phyloP scores from a whole-genome alignment of 768 basidiomycete species.

The Candolleomyces aberdarensis region DNA sequence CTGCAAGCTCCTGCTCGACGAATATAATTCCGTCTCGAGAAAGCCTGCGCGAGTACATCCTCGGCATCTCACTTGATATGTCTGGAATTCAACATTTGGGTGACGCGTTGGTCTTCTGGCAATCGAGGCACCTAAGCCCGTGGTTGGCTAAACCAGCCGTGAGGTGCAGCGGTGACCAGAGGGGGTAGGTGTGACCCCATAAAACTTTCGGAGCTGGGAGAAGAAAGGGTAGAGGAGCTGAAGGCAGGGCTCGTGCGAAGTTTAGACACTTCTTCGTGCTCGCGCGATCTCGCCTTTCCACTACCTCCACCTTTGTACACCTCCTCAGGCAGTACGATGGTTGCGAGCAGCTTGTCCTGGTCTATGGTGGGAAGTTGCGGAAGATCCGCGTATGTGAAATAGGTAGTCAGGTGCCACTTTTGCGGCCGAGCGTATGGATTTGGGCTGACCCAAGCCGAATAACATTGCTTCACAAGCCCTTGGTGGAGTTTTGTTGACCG shows the following conservation, averaged over 20 bases:
- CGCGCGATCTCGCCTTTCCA: constrained; percentile 40
- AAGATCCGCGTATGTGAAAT: constrained; percentile 49
- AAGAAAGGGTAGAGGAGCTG: too few relatives aligned
- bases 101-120: too few relatives aligned
- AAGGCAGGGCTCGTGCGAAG: neutral
- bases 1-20: neutral
- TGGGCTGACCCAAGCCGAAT: constrained; percentile 58
- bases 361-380: constrained; percentile 45
- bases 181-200: too few relatives aligned
- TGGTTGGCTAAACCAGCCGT: too few relatives aligned
- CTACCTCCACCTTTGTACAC: constrained; percentile 48
- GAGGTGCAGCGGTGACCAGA: constrained; percentile 21
- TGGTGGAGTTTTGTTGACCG: constrained; percentile 49
- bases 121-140: too few relatives aligned
- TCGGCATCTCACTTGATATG: constrained; percentile 25
- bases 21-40: neutral
- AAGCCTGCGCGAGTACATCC: neutral
- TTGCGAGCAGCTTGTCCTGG: constrained; percentile 38
- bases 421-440: constrained; percentile 44
- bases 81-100: constrained; percentile 49
- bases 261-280: constrained; percentile 25
- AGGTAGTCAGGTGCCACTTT: constrained; percentile 67
- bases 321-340: constrained; percentile 43
- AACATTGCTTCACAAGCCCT: constrained; percentile 69
- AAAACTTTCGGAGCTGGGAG: too few relatives aligned